Percentiles rank a stretch among this genome's conserved stretches.
Conservation (phyloP, 2,329 filamentous ascomycete species). For the Fonsecaea erecta region DNA sequence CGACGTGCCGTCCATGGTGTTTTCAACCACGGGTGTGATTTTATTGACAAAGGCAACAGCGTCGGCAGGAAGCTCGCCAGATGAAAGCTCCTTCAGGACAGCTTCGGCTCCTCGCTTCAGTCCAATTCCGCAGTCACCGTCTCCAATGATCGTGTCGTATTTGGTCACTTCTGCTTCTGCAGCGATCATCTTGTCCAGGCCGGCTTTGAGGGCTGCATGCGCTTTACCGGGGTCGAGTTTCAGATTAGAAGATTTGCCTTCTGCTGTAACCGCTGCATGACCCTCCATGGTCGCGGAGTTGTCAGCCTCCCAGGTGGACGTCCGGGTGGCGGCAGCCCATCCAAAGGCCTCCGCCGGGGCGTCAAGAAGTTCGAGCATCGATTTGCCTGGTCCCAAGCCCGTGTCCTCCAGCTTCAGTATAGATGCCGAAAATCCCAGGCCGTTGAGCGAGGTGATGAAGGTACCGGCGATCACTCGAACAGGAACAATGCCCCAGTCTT, state of each 20-base stretch:
- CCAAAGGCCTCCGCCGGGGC: constrained; percentile 69
- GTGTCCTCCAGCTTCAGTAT: constrained; percentile 67
- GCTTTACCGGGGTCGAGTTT: constrained; percentile 57
- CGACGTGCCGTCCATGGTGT: constrained; percentile 74
- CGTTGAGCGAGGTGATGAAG: constrained; percentile 74
- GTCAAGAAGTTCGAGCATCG: constrained; percentile 69
- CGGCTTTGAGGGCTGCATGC: constrained; percentile 59
- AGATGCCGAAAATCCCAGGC: constrained; percentile 72
- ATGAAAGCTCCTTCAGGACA: constrained; percentile 51
- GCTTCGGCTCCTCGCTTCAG: constrained; percentile 83
- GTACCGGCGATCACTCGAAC: constrained; percentile 67
- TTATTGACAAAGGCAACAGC: constrained; percentile 63
- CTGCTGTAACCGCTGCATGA: constrained; percentile 47
- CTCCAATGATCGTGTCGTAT: constrained; percentile 81
- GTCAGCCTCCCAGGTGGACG: constrained; percentile 62
- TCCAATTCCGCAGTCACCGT: constrained; percentile 87
- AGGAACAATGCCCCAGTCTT: constrained; percentile 64
- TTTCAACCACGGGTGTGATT: constrained; percentile 68
- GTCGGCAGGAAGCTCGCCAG: constrained; percentile 57
- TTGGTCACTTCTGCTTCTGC: constrained; percentile 69
- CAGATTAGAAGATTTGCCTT: constrained; percentile 59
- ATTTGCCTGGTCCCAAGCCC: constrained; percentile 57
- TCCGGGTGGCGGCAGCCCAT: constrained; percentile 66
- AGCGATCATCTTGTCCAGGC: constrained; percentile 62
- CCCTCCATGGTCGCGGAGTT: constrained; percentile 50